Conservation (phyloP, 192 early-diverging fungal genomes). For the Rhizoclosmatium sp. region DNA sequence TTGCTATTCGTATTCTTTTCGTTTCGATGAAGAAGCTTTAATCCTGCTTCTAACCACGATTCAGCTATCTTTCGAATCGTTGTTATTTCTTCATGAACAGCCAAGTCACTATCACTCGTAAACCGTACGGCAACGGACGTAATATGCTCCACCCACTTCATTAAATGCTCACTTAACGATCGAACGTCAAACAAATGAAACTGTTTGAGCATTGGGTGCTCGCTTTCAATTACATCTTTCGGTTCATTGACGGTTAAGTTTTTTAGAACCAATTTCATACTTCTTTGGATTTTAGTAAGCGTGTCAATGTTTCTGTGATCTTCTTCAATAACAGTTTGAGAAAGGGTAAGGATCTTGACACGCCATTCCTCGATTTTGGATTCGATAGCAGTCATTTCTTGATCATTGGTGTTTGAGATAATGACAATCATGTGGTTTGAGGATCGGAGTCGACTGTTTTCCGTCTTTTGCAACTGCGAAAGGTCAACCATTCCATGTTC, state of each 20-base stretch:
- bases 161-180: slow-evolving; percentile 49
- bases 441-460: slow-evolving; percentile 53
- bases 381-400: slow-evolving; percentile 56
- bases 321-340: slow-evolving; percentile 64
- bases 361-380: slow-evolving; percentile 64
- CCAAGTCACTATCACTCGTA: slow-evolving; percentile 59
- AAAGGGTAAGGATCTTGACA: slow-evolving; percentile 50
- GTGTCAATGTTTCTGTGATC: slow-evolving; percentile 60
- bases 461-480: slow-evolving; percentile 57
- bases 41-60: slow-evolving; percentile 56
- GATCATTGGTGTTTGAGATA: slow-evolving; percentile 57
- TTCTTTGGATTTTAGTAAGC: slow-evolving; percentile 56
- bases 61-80: slow-evolving; percentile 52
- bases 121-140: slow-evolving; percentile 57
- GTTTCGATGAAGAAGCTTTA: slow-evolving; percentile 55
- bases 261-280: slow-evolving; percentile 60
- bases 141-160: slow-evolving; percentile 60
- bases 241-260: slow-evolving; percentile 53
- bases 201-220: slow-evolving; percentile 58
- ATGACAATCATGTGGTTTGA: slow-evolving; percentile 62
- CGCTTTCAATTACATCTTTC: slow-evolving; percentile 47
- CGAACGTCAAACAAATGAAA: slow-evolving; percentile 60
- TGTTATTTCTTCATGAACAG: slow-evolving; percentile 58
- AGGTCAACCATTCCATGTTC: slow-evolving; percentile 63
- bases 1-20: slow-evolving; percentile 58